Base-by-base conservation (phyloP, 2,329 filamentous ascomycete species). In the Biscogniauxia mediterranea region DNA sequence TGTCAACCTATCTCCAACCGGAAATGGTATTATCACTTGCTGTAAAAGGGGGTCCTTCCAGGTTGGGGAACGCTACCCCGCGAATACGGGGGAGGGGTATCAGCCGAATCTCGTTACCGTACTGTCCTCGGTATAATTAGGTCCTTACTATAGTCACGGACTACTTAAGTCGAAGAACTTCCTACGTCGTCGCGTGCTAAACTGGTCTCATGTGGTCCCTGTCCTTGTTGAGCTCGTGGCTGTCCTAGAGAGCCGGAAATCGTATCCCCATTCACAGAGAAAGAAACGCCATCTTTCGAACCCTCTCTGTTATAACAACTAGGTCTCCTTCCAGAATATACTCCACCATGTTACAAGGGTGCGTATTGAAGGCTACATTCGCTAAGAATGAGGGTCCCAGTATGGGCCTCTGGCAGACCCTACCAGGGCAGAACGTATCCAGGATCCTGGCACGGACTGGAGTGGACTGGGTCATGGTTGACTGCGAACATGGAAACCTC, bases 381-480 rank as follows among this genome's bases (percentile, higher is more conserved):
- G 68, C 73, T 23, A 77, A 81, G 63, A 79, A 77, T 56, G 78
- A 74, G 56, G 74, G 76, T 23, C 75, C 82, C 5, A 80, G 83
- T 55, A 77, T 86, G 66, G 86, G 86, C 3, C 78, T 83, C 57
- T 89, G 85, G 86, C 86, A 89, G 75, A 86, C 86, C 79, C 74
- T 88, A 58, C 85, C 86, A 0, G 84, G 85, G 0, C 78, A 81
- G 52, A 87, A 88, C 63, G 75, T 88, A 13, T 85, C 85, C 5
- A 80, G 86, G 57, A 74, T 81, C 19, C 76, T 91, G 54, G 87
- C 89, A 1, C 78, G 85, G 58, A 82, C 82, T 1, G 88, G 86
- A 0, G 80, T 88, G 1, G 88, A 90, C 70, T 90, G 88, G 81
- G 83, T 91, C 9, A 78, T 89, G 72, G 83, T 85, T 25, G 84